Percentiles rank a stretch among this genome's conserved stretches.
These are phyloP conservation scores for Aspergillus campestris DNA, from an alignment of 495 filamentous ascomycete species.

Conservation along the genomic window DNA sequence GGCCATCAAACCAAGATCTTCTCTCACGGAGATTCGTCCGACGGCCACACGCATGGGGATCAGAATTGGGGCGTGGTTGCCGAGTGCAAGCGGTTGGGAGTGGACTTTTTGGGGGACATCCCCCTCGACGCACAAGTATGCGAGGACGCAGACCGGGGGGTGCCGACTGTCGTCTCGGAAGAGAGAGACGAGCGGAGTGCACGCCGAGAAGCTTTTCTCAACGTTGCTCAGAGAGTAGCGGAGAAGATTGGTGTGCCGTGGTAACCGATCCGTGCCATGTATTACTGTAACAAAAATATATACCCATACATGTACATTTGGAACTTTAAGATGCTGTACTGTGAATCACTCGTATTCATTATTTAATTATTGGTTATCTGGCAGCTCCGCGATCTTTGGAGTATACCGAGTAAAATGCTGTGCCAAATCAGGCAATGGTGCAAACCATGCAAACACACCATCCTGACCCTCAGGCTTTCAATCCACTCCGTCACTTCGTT, in stretches of 20 bases:
- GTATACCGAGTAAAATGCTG: too few species aligned
- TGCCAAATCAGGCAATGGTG: too few species aligned
- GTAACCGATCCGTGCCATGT: neutral
- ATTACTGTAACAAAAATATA: too few species aligned
- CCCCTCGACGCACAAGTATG: conserved; percentile 83
- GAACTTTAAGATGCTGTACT: too few species aligned
- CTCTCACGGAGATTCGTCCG: conserved; percentile 27
- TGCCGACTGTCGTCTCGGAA: conserved; percentile 84
- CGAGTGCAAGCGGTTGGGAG: conserved; percentile 54
- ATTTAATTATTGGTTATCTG: too few species aligned
- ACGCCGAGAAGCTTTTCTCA: conserved; percentile 61
- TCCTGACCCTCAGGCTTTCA: too few species aligned
- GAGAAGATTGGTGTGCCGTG: conserved; percentile 36
- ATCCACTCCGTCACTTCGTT: too few species aligned
- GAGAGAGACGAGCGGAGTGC: conserved; percentile 66
- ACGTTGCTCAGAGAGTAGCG: conserved; percentile 56
- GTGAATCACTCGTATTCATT: too few species aligned
- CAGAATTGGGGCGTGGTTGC: conserved; percentile 40
- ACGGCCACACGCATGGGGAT: conserved; percentile 6
- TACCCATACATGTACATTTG: too few species aligned
- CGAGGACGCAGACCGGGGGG: conserved; percentile 79
- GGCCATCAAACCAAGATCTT: conserved; percentile 70
- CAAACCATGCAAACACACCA: too few species aligned
- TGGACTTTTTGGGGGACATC: conserved; percentile 79
- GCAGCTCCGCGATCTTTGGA: too few species aligned